These are phyloP conservation scores for Cyclanthera cordifolia DNA, from an alignment of 306 rosid species.

Conservation along the genomic window DNA sequence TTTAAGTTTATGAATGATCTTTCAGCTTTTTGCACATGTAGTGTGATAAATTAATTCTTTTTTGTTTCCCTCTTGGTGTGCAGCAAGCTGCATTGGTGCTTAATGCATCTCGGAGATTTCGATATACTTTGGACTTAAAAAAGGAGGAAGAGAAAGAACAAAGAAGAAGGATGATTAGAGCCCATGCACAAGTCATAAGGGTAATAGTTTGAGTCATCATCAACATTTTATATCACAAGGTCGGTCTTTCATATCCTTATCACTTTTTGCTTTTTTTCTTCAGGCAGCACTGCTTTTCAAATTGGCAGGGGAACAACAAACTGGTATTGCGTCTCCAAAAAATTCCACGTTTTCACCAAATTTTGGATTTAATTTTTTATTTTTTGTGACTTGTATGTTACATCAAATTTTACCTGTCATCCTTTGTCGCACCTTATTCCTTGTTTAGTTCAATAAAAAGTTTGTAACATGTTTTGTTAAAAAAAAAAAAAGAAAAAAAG, in stretches of 20 bases:
- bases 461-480: too few species aligned
- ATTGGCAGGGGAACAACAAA: constrained; percentile 75
- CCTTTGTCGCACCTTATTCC: background rate
- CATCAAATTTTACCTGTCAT: background rate
- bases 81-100: constrained; percentile 89
- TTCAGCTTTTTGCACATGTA: constrained; percentile 6
- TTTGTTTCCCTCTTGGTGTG: constrained; percentile 11
- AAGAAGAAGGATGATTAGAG: constrained; percentile 66
- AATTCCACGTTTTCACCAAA: background rate
- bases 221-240: constrained; percentile 8
- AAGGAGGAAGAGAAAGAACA: constrained; percentile 58
- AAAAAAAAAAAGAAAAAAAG: too few species aligned
- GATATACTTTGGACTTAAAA: constrained; percentile 78
- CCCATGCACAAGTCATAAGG: constrained; percentile 93
- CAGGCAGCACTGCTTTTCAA: constrained; percentile 91
- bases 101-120: constrained; percentile 79
- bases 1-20: background rate
- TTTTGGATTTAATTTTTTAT: background rate
- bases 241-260: constrained; percentile 20
- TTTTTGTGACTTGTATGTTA: background rate
- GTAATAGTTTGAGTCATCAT: constrained; percentile 33
- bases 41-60: constrained; percentile 8
- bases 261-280: constrained; percentile 24
- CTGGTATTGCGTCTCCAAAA: constrained; percentile 38
- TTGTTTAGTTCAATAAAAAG: background rate